Percentiles rank a stretch among this genome's conserved stretches.
phyloP scores from a whole-genome alignment of 2,329 filamentous ascomycete species.

The Passalora sequoiae region DNA sequence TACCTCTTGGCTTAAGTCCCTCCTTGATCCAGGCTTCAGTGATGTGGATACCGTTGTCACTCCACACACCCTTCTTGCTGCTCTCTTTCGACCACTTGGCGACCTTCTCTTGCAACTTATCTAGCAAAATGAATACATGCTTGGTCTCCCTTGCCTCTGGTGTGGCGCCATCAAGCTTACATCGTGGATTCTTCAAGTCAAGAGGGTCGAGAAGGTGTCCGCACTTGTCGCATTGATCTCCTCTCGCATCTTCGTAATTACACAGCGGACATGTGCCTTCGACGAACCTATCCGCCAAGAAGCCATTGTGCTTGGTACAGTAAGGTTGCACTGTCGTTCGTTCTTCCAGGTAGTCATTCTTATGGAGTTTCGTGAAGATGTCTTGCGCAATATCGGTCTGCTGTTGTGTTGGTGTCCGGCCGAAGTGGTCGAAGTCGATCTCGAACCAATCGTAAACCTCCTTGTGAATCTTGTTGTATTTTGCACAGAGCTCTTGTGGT shows the following conservation, averaged over 20 bases:
- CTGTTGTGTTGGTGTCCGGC: constrained; percentile 78
- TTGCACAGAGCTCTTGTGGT: constrained; percentile 79
- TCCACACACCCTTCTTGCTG: constrained; percentile 70
- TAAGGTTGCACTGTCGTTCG: constrained; percentile 83
- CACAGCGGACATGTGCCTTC: constrained; percentile 75
- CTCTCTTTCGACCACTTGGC: constrained; percentile 71
- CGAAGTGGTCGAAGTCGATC: constrained; percentile 91
- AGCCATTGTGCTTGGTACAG: constrained; percentile 60
- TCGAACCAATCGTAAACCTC: constrained; percentile 95
- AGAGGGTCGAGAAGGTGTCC: constrained; percentile 45
- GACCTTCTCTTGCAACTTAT: constrained; percentile 73
- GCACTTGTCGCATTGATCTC: constrained; percentile 53
- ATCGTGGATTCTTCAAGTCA: constrained; percentile 72
- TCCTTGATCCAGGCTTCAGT: constrained; percentile 77
- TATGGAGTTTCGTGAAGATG: constrained; percentile 80
- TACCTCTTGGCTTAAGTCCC: constrained; percentile 79
- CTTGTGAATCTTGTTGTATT: constrained; percentile 86
- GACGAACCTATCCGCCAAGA: constrained; percentile 81
- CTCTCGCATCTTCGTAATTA: constrained; percentile 48
- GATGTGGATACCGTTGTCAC: constrained; percentile 67
- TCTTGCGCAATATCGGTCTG: constrained; percentile 92
- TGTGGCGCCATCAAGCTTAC: constrained; percentile 81
- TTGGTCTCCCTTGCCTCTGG: constrained; percentile 78
- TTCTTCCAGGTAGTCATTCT: constrained; percentile 85
- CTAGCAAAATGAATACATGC: constrained; percentile 82